phyloP scores from a whole-genome alignment of 768 basidiomycete genomes.

The Kwoniella bestiolae region DNA sequence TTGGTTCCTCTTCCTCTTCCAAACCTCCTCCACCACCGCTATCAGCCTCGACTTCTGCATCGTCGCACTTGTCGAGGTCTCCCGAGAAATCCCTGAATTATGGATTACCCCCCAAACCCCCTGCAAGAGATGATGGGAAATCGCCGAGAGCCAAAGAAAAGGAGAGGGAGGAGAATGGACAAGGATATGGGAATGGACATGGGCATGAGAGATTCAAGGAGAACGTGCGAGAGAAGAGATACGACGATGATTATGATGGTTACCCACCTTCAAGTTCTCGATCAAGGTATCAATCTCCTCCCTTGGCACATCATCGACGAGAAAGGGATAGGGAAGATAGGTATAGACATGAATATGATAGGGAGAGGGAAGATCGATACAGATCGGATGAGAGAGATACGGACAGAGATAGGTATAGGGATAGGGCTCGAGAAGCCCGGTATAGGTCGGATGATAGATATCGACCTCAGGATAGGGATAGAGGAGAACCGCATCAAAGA shows the following conservation, averaged over 20 bases:
- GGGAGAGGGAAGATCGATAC: not conserved
- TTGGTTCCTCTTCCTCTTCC: constrained; percentile 15
- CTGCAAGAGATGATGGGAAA: not conserved
- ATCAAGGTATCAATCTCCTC: not conserved
- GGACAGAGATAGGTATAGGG: not conserved
- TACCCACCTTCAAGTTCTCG: not conserved
- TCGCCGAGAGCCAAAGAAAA: constrained; percentile 2
- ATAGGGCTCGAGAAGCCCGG: too few relatives aligned
- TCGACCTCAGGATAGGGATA: not conserved
- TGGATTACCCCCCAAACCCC: not conserved
- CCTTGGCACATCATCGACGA: not conserved
- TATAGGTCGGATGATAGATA: constrained; percentile 11
- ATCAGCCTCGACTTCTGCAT: not conserved
- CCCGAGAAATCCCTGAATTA: constrained; percentile 3
- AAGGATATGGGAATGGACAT: not conserved
- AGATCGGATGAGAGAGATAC: not conserved
- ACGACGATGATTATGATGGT: not conserved
- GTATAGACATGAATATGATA: constrained; percentile 3
- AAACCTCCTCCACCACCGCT: not conserved
- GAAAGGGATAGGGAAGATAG: not conserved
- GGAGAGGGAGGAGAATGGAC: not conserved
- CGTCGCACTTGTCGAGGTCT: not conserved
- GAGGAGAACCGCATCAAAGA: not conserved
- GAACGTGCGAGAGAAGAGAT: too few relatives aligned
- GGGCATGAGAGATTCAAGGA: not conserved